A percentile compares a stretch with the other conserved stretches of the same genome.
phyloP scores from a whole-genome alignment of 2,329 filamentous ascomycete genomes.

The Colletotrichum sp. region DNA sequence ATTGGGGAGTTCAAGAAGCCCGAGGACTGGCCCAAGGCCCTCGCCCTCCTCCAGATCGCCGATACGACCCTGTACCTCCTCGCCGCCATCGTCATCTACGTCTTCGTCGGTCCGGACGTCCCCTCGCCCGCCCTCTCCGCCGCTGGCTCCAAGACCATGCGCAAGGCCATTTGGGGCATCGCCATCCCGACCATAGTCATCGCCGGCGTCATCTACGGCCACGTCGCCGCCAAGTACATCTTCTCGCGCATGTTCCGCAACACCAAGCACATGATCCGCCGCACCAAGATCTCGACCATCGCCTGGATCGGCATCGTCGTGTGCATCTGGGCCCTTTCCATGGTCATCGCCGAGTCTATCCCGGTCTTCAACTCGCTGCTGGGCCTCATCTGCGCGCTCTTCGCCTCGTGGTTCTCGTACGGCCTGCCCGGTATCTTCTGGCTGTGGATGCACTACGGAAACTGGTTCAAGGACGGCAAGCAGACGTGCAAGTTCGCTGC shows the following conservation, averaged over 20 bases:
- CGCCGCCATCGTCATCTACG: conserved; percentile 71
- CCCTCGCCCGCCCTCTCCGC: conserved; percentile 71
- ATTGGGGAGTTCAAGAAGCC: conserved; percentile 69
- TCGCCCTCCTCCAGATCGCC: conserved; percentile 54
- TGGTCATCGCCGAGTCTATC: conserved; percentile 72
- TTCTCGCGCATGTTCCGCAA: conserved; percentile 68
- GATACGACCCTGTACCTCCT: conserved; percentile 69
- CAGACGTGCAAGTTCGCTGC: conserved; percentile 34
- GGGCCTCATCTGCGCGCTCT: conserved; percentile 65
- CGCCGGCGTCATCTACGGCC: conserved; percentile 73
- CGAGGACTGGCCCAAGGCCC: conserved; percentile 59
- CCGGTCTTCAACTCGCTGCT: conserved; percentile 73
- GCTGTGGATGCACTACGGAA: conserved; percentile 51
- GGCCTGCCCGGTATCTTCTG: conserved; percentile 52
- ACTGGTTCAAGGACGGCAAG: conserved; percentile 38
- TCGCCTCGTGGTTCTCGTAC: conserved; percentile 71
- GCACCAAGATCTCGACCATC: conserved; percentile 53
- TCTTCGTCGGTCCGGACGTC: conserved; percentile 66
- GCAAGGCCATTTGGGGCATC: conserved; percentile 71
- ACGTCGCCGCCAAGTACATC: conserved; percentile 70
- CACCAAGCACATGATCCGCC: conserved; percentile 58
- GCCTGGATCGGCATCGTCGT: conserved; percentile 65
- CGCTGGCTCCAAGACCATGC: conserved; percentile 54
- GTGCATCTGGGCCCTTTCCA: conserved; percentile 63
- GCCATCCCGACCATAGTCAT: conserved; percentile 74